Evolutionary conservation across 805 yeast genomes (phyloP).

Genomic region (Ogataea paraovalis): DNA sequence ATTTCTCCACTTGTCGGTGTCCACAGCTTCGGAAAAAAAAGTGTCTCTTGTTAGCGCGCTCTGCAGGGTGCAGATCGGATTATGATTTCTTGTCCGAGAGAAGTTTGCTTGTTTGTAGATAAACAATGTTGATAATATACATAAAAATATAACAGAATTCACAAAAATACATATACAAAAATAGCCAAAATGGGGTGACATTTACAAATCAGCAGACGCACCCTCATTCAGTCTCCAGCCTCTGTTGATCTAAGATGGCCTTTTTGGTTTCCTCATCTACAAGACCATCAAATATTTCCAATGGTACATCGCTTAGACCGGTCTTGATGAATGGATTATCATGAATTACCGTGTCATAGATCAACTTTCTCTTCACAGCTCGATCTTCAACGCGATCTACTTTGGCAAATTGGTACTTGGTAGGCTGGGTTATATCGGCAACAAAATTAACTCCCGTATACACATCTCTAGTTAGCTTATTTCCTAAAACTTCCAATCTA

Average conservation of each 20-base stretch:
- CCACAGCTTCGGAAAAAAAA: no score
- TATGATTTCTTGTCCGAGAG: neutral
- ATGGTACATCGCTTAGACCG: slow-evolving; percentile 60
- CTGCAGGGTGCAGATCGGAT: neutral
- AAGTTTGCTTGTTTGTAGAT: no score
- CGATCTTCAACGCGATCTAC: slow-evolving; percentile 24
- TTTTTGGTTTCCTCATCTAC: slow-evolving; percentile 52
- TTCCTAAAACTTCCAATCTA: slow-evolving; percentile 44
- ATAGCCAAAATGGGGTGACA: no score
- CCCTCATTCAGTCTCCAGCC: slow-evolving; percentile 36
- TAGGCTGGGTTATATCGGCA: slow-evolving; percentile 76
- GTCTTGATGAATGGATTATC: slow-evolving; percentile 44
- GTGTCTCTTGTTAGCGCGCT: neutral
- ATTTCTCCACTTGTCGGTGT: no score
- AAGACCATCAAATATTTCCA: slow-evolving; percentile 52
- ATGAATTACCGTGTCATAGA: slow-evolving; percentile 43
- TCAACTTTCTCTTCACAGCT: slow-evolving; percentile 30
- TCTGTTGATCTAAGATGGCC: slow-evolving; percentile 63
- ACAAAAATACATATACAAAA: slow-evolving; percentile 1
- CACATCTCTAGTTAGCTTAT: slow-evolving; percentile 67
- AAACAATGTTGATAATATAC: neutral
- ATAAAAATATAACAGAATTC: neutral
- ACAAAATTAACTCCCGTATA: slow-evolving; percentile 80
- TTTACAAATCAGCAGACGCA: neutral
- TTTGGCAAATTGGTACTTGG: slow-evolving; percentile 32